Evolutionary conservation across 805 yeast species (phyloP), one percentile per base, ranked within the genome.

Genomic region (Candida vartiovaarae): DNA sequence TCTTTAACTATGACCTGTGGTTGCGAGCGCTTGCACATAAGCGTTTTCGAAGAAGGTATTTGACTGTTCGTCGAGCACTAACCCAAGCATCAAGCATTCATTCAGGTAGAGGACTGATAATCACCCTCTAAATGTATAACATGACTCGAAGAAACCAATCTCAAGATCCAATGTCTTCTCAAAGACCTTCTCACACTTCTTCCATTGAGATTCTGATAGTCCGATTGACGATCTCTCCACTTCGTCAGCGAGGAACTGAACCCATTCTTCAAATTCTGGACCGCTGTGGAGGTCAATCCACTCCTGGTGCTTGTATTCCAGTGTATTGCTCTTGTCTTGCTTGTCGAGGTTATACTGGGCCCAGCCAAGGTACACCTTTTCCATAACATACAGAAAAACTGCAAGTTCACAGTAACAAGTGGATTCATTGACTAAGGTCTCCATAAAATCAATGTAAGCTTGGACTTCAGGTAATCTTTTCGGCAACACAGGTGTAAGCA

Each of bases 221-320:
- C 55, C 47, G 54, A 66, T 40, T 46, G 67, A 38, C 41, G 53
- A 57, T 40, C 58, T 54, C 34, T 72, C 65, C 5, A 75, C 75
- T 50, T 75, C 78, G 2, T 45, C 44, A 40, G 55, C 59, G 34
- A 76, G 58, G 48, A 76, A 75, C 4, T 60, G 49, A n/a, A 71
- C 70, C 81, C 81, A 76, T 3, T 48, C 54, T 36, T 65, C 61
- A 44, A 76, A 76, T 8, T 56, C 72, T 4, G 58, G 60, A 4
- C 81, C 81, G 47, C 72, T 70, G 49, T 76, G 81, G 40, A 76
- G 56, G 37, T 59, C 66, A 35, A 76, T 67, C 81, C 82, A 76
- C 39, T 72, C 76, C 38, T 70, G 65, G 46, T 70, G 60, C 48
- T 71, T 74, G 66, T 71, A 75, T 26, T 63, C 65, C 32, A 75